Base-by-base conservation (phyloP, 352 stramenopile genomes). In the Phytophthora tentaculata region DNA sequence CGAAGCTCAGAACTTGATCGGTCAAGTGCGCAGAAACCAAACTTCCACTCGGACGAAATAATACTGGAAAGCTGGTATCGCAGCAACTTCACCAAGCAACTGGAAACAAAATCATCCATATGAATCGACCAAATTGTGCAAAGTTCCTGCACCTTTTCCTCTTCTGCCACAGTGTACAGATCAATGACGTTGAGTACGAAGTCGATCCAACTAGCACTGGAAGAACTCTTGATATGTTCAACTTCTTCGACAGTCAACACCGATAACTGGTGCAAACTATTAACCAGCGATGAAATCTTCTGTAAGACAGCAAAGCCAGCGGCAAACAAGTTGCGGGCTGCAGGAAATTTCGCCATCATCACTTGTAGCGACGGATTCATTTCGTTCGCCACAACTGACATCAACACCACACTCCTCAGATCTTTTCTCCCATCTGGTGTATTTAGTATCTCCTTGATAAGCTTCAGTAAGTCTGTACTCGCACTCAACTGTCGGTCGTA, bases 11-110 rank as follows among this genome's bases (percentile, higher is more conserved):
- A 13, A 19, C 32, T n/a, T 14, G 12, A 16, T 50, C 44, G 10
- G 51, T 44, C 6, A 5, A 56, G 29, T 24, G 39, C 48, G 7
- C 24, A 44, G 16, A 81, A 81, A 5, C 66, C 48, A 53, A 90
- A 77, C 20, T 87, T 80, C 80, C 76, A 90, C 35, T 90, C 82
- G 13, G 41, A 47, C 26, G 60, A 64, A 37, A 80, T 72, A n/a
- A 77, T 35, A 35, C 56, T 60, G 6, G 53, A 66, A 13, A 87
- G 49, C 9, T 85, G 50, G n/a, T 61, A 55, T n/a, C 26, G 64
- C 10, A 89, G 41, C 17, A 84, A 52, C 29, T 60, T 48, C 22
- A 64, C 32, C 22, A 84, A 61, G 13, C 50, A 68, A 17, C 53
- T 61, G 5, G 64, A 67, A 47, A 67, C n/a, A 29, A 80, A 74